phyloP scores from a whole-genome alignment of 345 rosid species.

The Lepidium africanum region DNA sequence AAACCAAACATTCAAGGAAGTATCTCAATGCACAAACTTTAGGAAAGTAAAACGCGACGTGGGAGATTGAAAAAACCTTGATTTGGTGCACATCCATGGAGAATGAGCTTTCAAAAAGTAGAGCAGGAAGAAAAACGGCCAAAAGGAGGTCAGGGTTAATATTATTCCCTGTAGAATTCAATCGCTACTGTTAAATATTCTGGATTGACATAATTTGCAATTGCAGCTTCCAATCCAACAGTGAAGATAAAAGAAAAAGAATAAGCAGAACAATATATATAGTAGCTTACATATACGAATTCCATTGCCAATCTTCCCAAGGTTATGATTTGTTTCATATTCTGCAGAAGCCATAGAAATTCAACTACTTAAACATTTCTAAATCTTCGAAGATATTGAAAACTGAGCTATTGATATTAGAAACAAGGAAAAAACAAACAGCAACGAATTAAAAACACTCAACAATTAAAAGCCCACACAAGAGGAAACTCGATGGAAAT shows the following conservation, averaged over 20 bases:
- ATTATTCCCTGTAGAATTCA: constrained; percentile 56
- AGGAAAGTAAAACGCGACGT: neutral
- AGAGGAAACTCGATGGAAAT: neutral
- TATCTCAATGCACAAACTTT: neutral
- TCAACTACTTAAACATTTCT: neutral
- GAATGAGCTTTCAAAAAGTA: constrained; percentile 89
- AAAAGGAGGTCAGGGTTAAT: constrained; percentile 75
- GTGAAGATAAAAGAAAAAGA: neutral
- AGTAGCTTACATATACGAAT: constrained; percentile 75
- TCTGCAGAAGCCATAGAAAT: constrained; percentile 37
- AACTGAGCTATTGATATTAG: neutral
- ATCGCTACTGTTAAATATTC: neutral
- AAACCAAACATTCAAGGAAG: neutral
- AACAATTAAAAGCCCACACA: neutral
- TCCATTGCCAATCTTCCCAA: constrained; percentile 78
- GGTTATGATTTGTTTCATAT: constrained; percentile 53
- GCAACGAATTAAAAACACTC: neutral
- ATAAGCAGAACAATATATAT: neutral
- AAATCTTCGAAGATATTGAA: neutral
- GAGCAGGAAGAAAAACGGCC: constrained; percentile 93
- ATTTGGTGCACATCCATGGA: constrained; percentile 89
- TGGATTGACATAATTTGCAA: neutral
- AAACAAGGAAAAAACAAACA: neutral
- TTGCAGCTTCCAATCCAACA: neutral
- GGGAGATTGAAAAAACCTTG: constrained; percentile 43